These are phyloP conservation scores for Eucalyptus sideroxylon DNA, from an alignment of 345 rosid genomes.

Conservation along the genomic window DNA sequence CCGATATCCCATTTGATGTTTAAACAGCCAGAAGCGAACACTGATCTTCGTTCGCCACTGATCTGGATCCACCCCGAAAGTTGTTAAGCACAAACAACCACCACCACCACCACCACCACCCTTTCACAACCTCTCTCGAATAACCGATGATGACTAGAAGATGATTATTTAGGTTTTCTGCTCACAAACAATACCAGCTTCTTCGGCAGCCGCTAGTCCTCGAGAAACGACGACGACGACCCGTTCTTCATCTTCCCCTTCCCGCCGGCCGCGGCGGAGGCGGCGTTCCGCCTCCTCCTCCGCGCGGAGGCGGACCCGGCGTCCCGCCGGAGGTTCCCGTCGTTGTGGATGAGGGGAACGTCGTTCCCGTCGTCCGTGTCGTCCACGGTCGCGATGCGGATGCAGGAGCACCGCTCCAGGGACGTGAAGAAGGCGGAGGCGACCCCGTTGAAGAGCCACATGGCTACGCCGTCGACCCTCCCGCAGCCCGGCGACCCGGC, in stretches of 20 bases:
- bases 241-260: background rate
- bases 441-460: conserved; percentile 1
- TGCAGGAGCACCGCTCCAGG: conserved; percentile 5
- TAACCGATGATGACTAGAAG: background rate
- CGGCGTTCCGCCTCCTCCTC: background rate
- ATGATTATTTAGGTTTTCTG: background rate
- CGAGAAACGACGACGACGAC: background rate
- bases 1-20: background rate
- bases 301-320: background rate
- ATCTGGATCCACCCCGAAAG: background rate
- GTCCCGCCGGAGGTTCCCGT: background rate
- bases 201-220: background rate
- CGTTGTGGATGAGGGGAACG: background rate
- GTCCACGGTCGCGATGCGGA: conserved; percentile 5
- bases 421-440: conserved; percentile 3
- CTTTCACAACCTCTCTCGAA: background rate
- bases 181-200: background rate
- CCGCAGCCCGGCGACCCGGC: background rate
- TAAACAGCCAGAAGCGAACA: background rate
- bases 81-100: background rate
- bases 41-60: background rate
- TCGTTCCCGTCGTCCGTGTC: conserved; percentile 6
- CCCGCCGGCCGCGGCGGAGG: background rate
- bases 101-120: background rate
- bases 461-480: conserved; percentile 3